phyloP scores from a whole-genome alignment of 371 early-diverging fungal genomes.

The Zancudomyces culisetae region DNA sequence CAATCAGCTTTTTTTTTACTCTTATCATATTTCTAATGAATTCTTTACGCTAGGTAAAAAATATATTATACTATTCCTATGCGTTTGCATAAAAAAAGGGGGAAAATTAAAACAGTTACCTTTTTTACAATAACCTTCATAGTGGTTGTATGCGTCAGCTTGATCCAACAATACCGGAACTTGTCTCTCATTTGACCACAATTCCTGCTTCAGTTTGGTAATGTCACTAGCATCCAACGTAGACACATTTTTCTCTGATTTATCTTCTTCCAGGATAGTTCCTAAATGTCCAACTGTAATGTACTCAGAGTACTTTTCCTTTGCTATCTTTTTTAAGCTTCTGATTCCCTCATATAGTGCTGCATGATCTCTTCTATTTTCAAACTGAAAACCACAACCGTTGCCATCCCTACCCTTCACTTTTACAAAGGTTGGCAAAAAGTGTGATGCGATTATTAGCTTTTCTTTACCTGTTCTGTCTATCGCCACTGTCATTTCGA shows the following conservation, averaged over 20 bases:
- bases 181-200: conserved; percentile 18
- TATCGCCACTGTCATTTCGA: too few species aligned
- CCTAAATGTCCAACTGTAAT: conserved; percentile 7
- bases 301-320: background rate
- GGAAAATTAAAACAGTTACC: background rate
- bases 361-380: conserved; percentile 22
- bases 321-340: conserved; percentile 13
- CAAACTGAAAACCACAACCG: conserved; percentile 8
- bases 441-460: background rate
- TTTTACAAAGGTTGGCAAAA: background rate
- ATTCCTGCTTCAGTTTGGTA: conserved; percentile 2
- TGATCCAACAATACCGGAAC: conserved; percentile 44
- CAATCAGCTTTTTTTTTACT: too few species aligned
- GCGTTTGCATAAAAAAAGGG: background rate
- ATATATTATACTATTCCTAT: too few species aligned
- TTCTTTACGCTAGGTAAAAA: too few species aligned
- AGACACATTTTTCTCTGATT: conserved; percentile 9
- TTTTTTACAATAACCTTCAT: conserved; percentile 57
- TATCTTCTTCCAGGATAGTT: conserved; percentile 12
- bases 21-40: too few species aligned
- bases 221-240: background rate
- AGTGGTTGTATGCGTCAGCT: conserved; percentile 31
- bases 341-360: conserved; percentile 27
- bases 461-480: background rate
- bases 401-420: background rate